phyloP scores from a whole-genome alignment of 345 rosid genomes.

The Salix arbutifolia region DNA sequence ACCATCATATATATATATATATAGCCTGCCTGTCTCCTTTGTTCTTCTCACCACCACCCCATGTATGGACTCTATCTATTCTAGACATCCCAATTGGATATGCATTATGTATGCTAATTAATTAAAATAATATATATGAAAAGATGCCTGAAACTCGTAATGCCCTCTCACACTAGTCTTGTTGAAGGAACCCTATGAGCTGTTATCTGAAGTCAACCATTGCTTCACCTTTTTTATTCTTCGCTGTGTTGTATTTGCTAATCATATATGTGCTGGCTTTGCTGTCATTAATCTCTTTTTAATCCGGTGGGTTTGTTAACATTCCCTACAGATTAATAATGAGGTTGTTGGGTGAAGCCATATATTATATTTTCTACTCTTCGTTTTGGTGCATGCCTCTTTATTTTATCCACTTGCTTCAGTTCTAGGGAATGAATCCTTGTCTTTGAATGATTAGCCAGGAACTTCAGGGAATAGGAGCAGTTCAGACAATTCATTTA shows the following conservation, averaged over 20 bases:
- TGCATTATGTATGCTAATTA: too few species aligned
- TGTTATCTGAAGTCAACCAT: conserved; percentile 43
- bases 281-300: neutral
- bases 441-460: conserved; percentile 15
- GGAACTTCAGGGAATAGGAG: neutral
- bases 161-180: conserved; percentile 16
- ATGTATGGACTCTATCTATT: conserved; percentile 1
- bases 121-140: neutral
- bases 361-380: neutral
- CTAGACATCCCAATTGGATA: conserved; percentile 25
- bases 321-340: neutral
- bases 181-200: conserved; percentile 28
- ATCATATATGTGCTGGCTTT: neutral
- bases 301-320: neutral
- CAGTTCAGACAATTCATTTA: too few species aligned
- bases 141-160: conserved; percentile 29
- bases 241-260: neutral
- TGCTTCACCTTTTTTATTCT: neutral
- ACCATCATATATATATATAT: too few species aligned
- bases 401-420: neutral
- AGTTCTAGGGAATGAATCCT: conserved; percentile 7
- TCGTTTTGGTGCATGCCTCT: neutral
- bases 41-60: conserved; percentile 16
- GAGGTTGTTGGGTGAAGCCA: too few species aligned
- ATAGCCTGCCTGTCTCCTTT: conserved; percentile 17